These are phyloP conservation scores for Pseudocercospora musae DNA, from an alignment of 2,329 filamentous ascomycete species.

Conservation along the genomic window DNA sequence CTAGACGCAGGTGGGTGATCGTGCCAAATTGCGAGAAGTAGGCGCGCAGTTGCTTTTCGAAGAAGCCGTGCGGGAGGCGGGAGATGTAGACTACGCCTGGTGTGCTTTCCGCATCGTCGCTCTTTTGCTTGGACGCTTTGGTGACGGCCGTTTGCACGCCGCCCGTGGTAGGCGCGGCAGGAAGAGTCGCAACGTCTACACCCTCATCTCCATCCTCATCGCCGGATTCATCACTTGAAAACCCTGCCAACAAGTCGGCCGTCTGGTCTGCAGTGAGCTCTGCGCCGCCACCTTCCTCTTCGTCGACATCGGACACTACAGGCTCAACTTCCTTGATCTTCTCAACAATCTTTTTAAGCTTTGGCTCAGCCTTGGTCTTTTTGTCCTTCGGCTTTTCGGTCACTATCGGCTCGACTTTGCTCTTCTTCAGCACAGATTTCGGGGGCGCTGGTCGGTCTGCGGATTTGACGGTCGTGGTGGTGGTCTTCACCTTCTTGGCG, in stretches of 20 bases:
- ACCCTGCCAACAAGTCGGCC: slow-evolving; percentile 50
- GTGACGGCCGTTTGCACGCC: slow-evolving; percentile 40
- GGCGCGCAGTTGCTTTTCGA: slow-evolving; percentile 88
- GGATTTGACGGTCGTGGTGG: slow-evolving; percentile 31
- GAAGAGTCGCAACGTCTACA: slow-evolving; percentile 39
- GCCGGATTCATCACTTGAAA: slow-evolving; percentile 47
- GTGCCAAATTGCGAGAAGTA: slow-evolving; percentile 94
- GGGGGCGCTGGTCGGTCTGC: slow-evolving; percentile 29
- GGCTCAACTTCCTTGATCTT: slow-evolving; percentile 19
- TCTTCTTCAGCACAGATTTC: slow-evolving; percentile 36
- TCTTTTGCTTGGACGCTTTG: slow-evolving; percentile 10
- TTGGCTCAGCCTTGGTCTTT: slow-evolving; percentile 12
- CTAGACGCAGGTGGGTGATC: slow-evolving; percentile 74
- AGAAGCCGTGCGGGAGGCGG: slow-evolving; percentile 92
- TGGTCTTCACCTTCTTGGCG: slow-evolving; percentile 37
- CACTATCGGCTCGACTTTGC: slow-evolving; percentile 18
- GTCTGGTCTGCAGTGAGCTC: slow-evolving; percentile 46
- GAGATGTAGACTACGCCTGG: slow-evolving; percentile 86
- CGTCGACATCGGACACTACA: slow-evolving; percentile 21
- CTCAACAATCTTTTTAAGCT: slow-evolving; percentile 20
- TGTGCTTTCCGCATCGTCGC: slow-evolving; percentile 51
- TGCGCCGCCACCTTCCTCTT: slow-evolving; percentile 30
- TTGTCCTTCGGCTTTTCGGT: slow-evolving; percentile 14
- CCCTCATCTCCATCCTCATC: slow-evolving; percentile 37
- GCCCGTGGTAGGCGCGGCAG: slow-evolving; percentile 33